A percentile compares a stretch with the other conserved stretches of the same genome.
phyloP scores from a whole-genome alignment of 768 basidiomycete genomes.

The Rhizopogon sp. region DNA sequence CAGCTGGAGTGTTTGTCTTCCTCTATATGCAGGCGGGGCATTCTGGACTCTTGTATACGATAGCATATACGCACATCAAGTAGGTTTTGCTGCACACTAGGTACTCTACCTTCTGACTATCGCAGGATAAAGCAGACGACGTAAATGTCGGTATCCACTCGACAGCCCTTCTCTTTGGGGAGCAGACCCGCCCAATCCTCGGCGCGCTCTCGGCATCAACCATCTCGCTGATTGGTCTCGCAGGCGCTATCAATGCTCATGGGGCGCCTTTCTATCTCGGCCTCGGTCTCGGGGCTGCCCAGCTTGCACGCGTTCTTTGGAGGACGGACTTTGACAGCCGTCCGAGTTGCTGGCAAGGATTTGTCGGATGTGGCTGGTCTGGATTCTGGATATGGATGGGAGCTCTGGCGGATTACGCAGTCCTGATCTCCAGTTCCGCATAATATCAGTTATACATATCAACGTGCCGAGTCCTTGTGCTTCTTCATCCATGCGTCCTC shows the following conservation, averaged over 20 bases:
- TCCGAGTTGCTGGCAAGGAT: constrained; percentile 85
- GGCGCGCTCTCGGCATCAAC: constrained; percentile 67
- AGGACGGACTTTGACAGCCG: constrained; percentile 73
- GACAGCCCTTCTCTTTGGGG: constrained; percentile 88
- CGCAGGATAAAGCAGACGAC: constrained; percentile 90
- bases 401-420: constrained; percentile 61
- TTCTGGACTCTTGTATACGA: constrained; percentile 97
- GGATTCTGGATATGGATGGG: constrained; percentile 90
- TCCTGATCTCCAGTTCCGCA: constrained; percentile 10
- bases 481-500: not conserved
- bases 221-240: constrained; percentile 67
- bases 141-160: constrained; percentile 84
- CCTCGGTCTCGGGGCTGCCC: constrained; percentile 63
- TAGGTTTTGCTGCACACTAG: constrained; percentile 21
- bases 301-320: constrained; percentile 73
- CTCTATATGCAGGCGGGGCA: constrained; percentile 86
- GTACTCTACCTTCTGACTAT: not conserved
- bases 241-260: constrained; percentile 77
- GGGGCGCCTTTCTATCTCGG: constrained; percentile 78
- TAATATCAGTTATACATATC: not conserved
- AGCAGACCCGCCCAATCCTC: constrained; percentile 71
- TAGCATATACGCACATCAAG: constrained; percentile 97
- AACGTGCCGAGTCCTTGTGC: not conserved
- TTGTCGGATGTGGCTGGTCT: constrained; percentile 82
- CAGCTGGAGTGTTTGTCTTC: constrained; percentile 78